phyloP scores from a whole-genome alignment of 73 alveolate species.

The Tetrahymena malaccensis region DNA sequence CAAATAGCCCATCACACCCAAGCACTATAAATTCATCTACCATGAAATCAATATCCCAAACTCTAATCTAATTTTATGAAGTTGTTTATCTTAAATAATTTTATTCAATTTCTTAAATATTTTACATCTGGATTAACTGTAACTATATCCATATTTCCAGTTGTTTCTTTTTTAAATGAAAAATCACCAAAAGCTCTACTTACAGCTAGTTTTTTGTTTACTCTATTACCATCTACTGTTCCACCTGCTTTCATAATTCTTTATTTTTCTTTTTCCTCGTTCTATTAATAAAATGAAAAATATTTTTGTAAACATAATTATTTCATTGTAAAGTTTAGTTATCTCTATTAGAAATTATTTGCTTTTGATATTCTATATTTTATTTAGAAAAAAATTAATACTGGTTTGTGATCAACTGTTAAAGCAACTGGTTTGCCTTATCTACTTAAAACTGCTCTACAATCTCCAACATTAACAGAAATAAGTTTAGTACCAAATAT shows the following conservation, averaged over 20 bases:
- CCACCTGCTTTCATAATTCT: slow-evolving; percentile 85
- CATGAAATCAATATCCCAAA: slow-evolving; percentile 43
- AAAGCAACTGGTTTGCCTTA: slow-evolving; percentile 49
- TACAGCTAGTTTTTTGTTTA: slow-evolving; percentile 79
- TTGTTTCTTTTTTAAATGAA: slow-evolving; percentile 59
- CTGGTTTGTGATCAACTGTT: slow-evolving; percentile 75
- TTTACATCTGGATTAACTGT: slow-evolving; percentile 80
- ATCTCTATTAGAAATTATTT: no score
- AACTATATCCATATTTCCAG: slow-evolving; percentile 42
- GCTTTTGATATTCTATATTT: no score
- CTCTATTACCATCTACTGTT: slow-evolving; percentile 70
- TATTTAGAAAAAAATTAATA: neutral
- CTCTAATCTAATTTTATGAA: neutral
- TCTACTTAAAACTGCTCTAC: slow-evolving; percentile 72
- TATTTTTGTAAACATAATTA: neutral
- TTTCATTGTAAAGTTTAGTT: no score
- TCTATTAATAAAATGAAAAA: neutral
- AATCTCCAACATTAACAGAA: slow-evolving; percentile 92
- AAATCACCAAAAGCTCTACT: slow-evolving; percentile 94
- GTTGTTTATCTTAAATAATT: neutral
- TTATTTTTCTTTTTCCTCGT: slow-evolving; percentile 57
- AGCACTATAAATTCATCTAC: slow-evolving; percentile 71
- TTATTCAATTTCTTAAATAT: neutral
- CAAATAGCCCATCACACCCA: slow-evolving; percentile 96
- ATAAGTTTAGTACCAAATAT: slow-evolving; percentile 61